A percentile compares a stretch with the other conserved stretches of the same genome.
phyloP scores from a whole-genome alignment of 306 rosid species.

The Vigna nakashimae region DNA sequence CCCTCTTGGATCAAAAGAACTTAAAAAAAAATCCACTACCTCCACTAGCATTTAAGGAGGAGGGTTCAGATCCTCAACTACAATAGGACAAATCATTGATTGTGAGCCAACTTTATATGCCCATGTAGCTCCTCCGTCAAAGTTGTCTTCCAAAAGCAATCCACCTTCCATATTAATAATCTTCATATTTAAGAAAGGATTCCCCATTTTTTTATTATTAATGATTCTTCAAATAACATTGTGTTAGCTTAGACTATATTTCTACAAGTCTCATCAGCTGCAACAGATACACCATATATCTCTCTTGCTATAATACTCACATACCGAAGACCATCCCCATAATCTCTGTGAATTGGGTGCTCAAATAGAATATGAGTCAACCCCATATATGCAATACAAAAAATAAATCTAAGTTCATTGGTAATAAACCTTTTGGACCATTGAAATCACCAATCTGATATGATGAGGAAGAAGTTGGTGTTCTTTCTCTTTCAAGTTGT shows the following conservation, averaged over 20 bases:
- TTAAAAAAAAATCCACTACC: constrained; percentile 55
- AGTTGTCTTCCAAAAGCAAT: constrained; percentile 72
- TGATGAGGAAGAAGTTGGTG: too few relatives aligned
- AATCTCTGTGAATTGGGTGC: constrained; percentile 94
- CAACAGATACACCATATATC: constrained; percentile 81
- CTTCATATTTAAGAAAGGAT: constrained; percentile 51
- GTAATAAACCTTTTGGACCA: too few relatives aligned
- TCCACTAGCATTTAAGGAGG: constrained; percentile 95
- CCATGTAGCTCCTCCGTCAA: constrained; percentile 97
- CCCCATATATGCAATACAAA: constrained; percentile 69
- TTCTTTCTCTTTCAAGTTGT: too few relatives aligned
- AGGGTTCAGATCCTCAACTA: constrained; percentile 86
- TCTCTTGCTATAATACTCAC: constrained; percentile 70
- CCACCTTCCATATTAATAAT: constrained; percentile 77
- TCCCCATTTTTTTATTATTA: background rate
- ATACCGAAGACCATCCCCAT: constrained; percentile 95
- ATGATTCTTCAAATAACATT: constrained; percentile 36
- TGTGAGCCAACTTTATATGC: constrained; percentile 92
- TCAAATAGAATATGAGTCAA: constrained; percentile 85
- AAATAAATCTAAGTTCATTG: constrained; percentile 38
- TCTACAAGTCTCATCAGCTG: constrained; percentile 95
- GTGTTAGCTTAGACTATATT: constrained; percentile 71
- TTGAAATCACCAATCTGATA: too few relatives aligned
- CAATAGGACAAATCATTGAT: constrained; percentile 85
- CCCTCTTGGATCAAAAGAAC: background rate